phyloP scores from a whole-genome alignment of 495 filamentous ascomycete species.

The Astrothelium macrocarpum region DNA sequence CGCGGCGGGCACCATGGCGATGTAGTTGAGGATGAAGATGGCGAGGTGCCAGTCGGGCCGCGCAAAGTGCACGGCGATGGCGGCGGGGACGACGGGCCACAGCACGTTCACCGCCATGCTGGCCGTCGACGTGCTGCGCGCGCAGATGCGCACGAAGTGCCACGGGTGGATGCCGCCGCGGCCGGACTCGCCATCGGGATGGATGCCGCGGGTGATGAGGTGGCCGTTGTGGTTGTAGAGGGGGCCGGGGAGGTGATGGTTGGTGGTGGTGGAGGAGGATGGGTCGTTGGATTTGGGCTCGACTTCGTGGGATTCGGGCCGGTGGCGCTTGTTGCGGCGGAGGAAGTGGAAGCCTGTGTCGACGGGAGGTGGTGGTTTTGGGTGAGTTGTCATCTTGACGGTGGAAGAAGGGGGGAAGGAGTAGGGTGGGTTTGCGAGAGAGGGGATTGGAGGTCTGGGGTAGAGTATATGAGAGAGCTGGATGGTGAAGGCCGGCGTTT shows the following conservation, averaged over 20 bases:
- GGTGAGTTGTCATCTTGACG: neutral
- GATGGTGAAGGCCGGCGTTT: no score
- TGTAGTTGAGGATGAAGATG: conserved; percentile 62
- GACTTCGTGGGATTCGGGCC: neutral
- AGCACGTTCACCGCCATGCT: conserved; percentile 55
- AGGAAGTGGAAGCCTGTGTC: conserved; percentile 2
- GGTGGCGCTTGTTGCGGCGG: conserved; percentile 1
- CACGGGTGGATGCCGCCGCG: conserved; percentile 50
- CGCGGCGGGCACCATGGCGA: conserved; percentile 80
- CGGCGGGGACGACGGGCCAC: conserved; percentile 67
- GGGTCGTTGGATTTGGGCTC: neutral
- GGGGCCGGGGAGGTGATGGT: conserved; percentile 2
- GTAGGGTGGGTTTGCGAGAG: neutral
- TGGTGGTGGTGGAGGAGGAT: neutral
- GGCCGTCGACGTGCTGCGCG: conserved; percentile 45
- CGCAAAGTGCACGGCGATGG: conserved; percentile 56
- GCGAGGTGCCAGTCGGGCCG: conserved; percentile 49
- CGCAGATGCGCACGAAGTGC: conserved; percentile 52
- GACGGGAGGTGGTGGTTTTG: neutral
- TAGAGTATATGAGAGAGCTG: neutral
- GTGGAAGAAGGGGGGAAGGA: neutral
- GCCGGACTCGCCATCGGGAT: conserved; percentile 57
- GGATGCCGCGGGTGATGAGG: conserved; percentile 36
- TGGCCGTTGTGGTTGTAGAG: conserved; percentile 35
- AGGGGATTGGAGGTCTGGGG: neutral